Percentiles rank a stretch among this genome's conserved stretches.
phyloP scores from a whole-genome alignment of 192 early-diverging fungal genomes.

The Coemansia sp. region DNA sequence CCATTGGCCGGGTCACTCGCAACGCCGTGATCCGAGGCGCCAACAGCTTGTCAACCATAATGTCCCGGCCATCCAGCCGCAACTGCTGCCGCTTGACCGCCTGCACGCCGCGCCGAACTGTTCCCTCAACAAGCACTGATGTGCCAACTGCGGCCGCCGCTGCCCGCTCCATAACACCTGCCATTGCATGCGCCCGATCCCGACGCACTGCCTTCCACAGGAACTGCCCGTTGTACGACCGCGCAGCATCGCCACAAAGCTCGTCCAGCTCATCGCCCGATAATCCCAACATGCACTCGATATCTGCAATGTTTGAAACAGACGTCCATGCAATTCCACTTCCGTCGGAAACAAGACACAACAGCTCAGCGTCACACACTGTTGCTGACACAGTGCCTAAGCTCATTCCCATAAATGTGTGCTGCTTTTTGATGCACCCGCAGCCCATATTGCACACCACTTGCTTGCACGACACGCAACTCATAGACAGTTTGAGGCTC shows the following conservation, averaged over 20 bases:
- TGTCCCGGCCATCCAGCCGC: conserved; percentile 22
- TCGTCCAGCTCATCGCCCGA: conserved; percentile 1
- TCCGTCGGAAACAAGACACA: conserved; percentile 32
- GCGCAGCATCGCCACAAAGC: conserved; percentile 22
- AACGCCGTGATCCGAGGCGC: conserved; percentile 15
- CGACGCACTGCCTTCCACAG: conserved; percentile 23
- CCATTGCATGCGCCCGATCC: neutral
- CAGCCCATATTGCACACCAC: conserved; percentile 24
- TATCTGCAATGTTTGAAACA: neutral
- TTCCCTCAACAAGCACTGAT: conserved; percentile 18
- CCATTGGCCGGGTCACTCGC: conserved; percentile 11
- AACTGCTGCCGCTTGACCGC: conserved; percentile 22
- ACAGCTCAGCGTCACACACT: conserved; percentile 7
- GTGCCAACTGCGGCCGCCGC: conserved; percentile 1
- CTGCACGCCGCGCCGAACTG: neutral
- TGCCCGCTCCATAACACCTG: conserved; percentile 4
- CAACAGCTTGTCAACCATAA: conserved; percentile 9
- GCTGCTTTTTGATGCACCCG: conserved; percentile 20
- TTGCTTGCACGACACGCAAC: conserved; percentile 23
- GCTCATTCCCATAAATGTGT: conserved; percentile 2
- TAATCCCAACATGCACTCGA: conserved; percentile 11
- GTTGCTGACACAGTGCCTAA: neutral
- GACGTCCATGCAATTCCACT: conserved; percentile 33
- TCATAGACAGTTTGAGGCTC: conserved; percentile 5
- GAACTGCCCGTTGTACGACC: conserved; percentile 29